Evolutionary conservation across 345 rosid genomes (phyloP), one percentile per base, ranked within the genome.

Genomic region (Bruguiera parviflora): DNA sequence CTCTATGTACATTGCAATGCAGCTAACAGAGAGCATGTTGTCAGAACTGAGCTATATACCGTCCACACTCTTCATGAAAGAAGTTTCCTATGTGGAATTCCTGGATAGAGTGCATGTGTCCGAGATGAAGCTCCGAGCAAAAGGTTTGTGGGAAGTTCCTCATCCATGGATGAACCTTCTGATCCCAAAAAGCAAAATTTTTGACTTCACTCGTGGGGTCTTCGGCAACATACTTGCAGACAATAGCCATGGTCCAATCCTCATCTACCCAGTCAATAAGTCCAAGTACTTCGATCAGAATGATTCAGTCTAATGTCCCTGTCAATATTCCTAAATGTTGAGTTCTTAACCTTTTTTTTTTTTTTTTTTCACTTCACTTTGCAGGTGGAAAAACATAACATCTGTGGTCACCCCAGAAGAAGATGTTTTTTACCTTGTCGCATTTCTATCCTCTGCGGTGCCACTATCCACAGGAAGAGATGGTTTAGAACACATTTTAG

Each of bases 111-210:
- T 96, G 70, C 97, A 96, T 47, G 52, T 71, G 10, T 81, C 89
- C 0, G 96, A 85, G 82, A 72, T 77, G 58, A 89, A 86, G 73
- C 94, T 96, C 61, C 79, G 85, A 72, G 85, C 76, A 73, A 81
- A 90, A 62, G 98, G 92, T 43, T 68, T 90, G 71, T 86, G 99
- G 99, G 99, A 96, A 16, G 85, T 92, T 77, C 94, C 94, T 64
- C 98, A 96, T 82, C 99, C 99, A 61, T 96, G 99, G 99, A 67
- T 96, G 53, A 92, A 90, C 77, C 94, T 96, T 73, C 74, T 96
- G 32, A 65, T 96, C 52, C 97, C 99, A 4, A 86, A 75, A 75
- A 86, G 86, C 84, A 72, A 81, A 57, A 88, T 92, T 7, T 52
- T 20, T 0, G 53, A 81, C 20, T 96, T 96, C 64, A 87, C 91